A percentile compares a stretch with the other conserved stretches of the same genome.
phyloP scores from a whole-genome alignment of 768 basidiomycete genomes.

The Boletus reticuloceps region DNA sequence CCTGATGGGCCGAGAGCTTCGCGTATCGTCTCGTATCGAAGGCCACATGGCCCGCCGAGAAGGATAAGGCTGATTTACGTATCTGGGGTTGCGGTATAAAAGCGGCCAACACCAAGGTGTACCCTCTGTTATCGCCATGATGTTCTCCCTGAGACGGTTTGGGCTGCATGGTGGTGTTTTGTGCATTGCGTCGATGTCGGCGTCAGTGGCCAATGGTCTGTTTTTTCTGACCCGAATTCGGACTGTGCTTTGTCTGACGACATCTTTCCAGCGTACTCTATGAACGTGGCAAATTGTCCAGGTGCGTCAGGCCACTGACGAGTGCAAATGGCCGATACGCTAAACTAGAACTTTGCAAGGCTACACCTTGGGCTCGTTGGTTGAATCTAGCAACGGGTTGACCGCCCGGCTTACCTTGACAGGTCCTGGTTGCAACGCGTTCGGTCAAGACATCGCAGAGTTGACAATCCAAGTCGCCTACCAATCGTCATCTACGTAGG shows the following conservation, averaged over 20 bases:
- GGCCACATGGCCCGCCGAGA: no score
- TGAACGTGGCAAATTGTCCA: slow-evolving; percentile 30
- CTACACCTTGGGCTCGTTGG: slow-evolving; percentile 46
- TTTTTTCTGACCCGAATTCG: neutral
- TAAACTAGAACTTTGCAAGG: slow-evolving; percentile 34
- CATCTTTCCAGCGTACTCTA: slow-evolving; percentile 8
- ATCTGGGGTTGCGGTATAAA: neutral
- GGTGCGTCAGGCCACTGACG: slow-evolving; percentile 7
- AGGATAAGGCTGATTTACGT: no score
- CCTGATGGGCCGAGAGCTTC: no score
- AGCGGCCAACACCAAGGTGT: neutral
- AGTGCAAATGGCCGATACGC: neutral
- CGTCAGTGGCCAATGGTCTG: neutral
- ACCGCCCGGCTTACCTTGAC: slow-evolving; percentile 51
- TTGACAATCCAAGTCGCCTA: slow-evolving; percentile 64
- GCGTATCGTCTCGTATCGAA: no score
- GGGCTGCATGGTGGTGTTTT: neutral
- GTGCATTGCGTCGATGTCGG: neutral
- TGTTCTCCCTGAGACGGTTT: neutral
- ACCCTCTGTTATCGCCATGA: neutral
- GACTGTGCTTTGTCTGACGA: neutral
- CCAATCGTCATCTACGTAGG: slow-evolving; percentile 49
- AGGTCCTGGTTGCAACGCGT: slow-evolving; percentile 59
- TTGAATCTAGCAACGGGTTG: slow-evolving; percentile 45
- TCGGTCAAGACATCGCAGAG: slow-evolving; percentile 53